Evolutionary conservation across 176 grass and related monocot genomes (phyloP).

Genomic region (Olyra latifolia): DNA sequence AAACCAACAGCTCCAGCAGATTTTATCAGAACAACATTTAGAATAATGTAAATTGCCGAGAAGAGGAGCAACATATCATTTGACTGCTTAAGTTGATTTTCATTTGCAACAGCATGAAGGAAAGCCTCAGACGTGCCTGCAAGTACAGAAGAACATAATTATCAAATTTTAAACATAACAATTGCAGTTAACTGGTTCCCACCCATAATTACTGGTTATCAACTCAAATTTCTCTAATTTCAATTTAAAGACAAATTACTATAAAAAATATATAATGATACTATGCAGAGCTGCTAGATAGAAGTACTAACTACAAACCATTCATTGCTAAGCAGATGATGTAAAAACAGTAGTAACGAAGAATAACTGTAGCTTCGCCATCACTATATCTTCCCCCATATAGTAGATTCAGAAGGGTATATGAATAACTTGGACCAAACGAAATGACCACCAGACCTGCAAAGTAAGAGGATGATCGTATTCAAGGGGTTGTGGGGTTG

Average conservation of each 20-base stretch:
- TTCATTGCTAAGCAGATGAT: conserved; percentile 90
- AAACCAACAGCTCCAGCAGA: conserved; percentile 80
- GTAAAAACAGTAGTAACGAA: conserved; percentile 95
- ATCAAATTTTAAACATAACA: not conserved
- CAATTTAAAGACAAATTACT: not conserved
- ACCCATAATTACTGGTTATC: not conserved
- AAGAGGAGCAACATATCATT: conserved; percentile 85
- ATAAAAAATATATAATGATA: conserved; percentile 18
- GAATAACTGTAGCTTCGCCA: conserved; percentile 71
- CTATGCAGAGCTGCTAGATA: conserved; percentile 16
- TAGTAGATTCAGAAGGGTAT: conserved; percentile 78
- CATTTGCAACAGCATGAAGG: conserved; percentile 90
- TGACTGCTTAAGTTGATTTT: conserved; percentile 83
- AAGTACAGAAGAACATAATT: conserved; percentile 22
- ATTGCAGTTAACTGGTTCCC: not conserved
- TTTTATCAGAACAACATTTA: conserved; percentile 79
- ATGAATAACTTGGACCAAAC: conserved; percentile 99
- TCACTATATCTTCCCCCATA: conserved; percentile 80
- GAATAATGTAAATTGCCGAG: conserved; percentile 78
- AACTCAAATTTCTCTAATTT: not conserved
- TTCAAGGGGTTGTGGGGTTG: conserved; percentile 1
- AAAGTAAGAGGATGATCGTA: conserved; percentile 32
- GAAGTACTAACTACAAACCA: conserved; percentile 49
- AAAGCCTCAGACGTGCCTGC: conserved; percentile 95
- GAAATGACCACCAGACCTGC: conserved; percentile 82